These are phyloP conservation scores for Calocybe gambosa DNA, from an alignment of 1,284 basidiomycete genomes.

Conservation along the genomic window DNA sequence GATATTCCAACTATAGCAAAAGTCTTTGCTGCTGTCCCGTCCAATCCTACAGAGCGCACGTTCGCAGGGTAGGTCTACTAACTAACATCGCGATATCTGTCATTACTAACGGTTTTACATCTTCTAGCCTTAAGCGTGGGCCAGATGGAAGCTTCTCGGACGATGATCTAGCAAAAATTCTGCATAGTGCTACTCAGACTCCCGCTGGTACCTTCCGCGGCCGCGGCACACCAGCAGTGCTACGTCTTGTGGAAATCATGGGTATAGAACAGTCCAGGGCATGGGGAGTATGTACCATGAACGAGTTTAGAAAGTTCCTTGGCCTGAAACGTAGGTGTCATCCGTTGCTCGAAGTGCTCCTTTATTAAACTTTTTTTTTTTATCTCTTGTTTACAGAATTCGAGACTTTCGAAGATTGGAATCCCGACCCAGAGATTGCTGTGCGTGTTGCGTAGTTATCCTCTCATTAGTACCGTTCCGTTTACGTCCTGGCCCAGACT, in stretches of 20 bases:
- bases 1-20: conserved; percentile 24
- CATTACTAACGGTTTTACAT: neutral
- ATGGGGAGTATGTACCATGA: conserved; percentile 39
- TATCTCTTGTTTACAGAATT: too few species aligned
- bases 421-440: conserved; percentile 41
- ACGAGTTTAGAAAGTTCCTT: conserved; percentile 51
- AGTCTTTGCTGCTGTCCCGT: conserved; percentile 18
- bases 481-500: conserved; percentile 15
- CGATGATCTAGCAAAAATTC: conserved; percentile 26
- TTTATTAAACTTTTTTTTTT: neutral
- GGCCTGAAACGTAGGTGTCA: conserved; percentile 34
- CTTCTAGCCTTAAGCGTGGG: conserved; percentile 16
- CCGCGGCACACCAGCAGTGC: conserved; percentile 33
- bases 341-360: neutral
- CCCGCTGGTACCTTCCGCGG: conserved; percentile 40
- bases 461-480: neutral
- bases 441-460: conserved; percentile 14
- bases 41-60: conserved; percentile 27
- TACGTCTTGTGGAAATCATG: conserved; percentile 44
- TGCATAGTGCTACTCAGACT: conserved; percentile 33
- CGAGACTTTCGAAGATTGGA: conserved; percentile 52
- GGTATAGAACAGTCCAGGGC: conserved; percentile 38
- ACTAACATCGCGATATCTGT: neutral
- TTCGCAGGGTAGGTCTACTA: conserved; percentile 29
- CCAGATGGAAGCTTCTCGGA: conserved; percentile 17